Evolutionary conservation across 345 rosid species (phyloP).

Genomic region (Euphorbia lathyris): DNA sequence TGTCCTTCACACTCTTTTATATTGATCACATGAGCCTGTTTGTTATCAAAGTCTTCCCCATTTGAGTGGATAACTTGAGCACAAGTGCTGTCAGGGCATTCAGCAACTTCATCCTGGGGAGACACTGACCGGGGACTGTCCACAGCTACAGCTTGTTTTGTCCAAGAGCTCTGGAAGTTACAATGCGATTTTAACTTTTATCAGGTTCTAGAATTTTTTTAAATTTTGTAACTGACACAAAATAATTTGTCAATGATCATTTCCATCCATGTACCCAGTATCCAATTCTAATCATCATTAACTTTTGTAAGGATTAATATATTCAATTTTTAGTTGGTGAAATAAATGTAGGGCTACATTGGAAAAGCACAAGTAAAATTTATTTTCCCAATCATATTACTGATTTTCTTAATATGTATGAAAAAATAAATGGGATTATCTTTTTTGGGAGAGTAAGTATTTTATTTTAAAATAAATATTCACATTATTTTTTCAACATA

Average conservation of each 20-base stretch:
- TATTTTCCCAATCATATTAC: no score
- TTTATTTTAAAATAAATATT: not conserved
- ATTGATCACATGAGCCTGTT: constrained; percentile 25
- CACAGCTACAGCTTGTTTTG: constrained; percentile 42
- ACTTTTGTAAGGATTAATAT: not conserved
- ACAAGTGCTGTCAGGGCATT: constrained; percentile 54
- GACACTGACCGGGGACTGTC: constrained; percentile 38
- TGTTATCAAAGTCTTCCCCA: constrained; percentile 35
- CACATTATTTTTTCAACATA: not conserved
- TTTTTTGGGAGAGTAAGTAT: no score
- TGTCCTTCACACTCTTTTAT: constrained; percentile 22
- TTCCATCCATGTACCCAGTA: not conserved
- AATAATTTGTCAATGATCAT: not conserved
- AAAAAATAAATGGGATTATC: no score
- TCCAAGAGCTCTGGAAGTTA: constrained; percentile 53
- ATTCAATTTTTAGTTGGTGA: not conserved
- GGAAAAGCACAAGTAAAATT: no score
- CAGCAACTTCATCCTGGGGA: constrained; percentile 34
- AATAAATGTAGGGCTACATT: no score
- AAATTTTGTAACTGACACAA: constrained; percentile 1
- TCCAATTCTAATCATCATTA: not conserved
- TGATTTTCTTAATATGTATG: no score
- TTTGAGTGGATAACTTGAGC: constrained; percentile 53
- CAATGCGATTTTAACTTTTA: not conserved
- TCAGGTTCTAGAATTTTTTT: not conserved